Conservation (phyloP, 1,284 basidiomycete species). For the Stygiomarasmius scandens region DNA sequence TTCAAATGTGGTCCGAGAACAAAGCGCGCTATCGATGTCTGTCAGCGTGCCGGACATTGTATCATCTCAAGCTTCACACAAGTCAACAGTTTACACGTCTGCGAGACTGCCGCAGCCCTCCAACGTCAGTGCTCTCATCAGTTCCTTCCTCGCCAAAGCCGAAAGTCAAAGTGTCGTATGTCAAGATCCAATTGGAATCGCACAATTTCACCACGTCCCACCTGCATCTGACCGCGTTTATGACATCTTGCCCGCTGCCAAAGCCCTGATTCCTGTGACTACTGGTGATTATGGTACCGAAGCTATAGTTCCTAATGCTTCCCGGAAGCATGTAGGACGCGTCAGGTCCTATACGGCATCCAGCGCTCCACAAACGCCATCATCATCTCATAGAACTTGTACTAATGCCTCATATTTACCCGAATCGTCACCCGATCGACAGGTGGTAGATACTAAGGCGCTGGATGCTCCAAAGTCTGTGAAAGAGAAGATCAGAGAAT, state of each 20-base stretch:
- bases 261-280: background rate
- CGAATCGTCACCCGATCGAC: background rate
- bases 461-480: constrained; percentile 26
- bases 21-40: background rate
- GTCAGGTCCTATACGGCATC: background rate
- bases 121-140: background rate
- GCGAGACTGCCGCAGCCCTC: background rate
- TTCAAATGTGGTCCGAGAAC: background rate
- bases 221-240: background rate
- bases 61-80: background rate
- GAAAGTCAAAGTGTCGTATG: background rate
- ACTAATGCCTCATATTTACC: background rate
- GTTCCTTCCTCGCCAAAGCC: background rate
- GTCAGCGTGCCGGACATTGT: background rate
- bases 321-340: background rate
- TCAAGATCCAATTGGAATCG: background rate
- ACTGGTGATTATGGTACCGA: background rate
- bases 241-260: background rate
- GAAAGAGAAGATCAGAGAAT: constrained; percentile 33
- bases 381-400: background rate
- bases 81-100: background rate
- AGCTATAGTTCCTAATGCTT: background rate
- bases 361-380: background rate
- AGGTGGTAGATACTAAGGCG: background rate
- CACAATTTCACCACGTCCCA: constrained; percentile 4